phyloP scores from a whole-genome alignment of 2,329 filamentous ascomycete genomes.

The Incumbomyces lentus region DNA sequence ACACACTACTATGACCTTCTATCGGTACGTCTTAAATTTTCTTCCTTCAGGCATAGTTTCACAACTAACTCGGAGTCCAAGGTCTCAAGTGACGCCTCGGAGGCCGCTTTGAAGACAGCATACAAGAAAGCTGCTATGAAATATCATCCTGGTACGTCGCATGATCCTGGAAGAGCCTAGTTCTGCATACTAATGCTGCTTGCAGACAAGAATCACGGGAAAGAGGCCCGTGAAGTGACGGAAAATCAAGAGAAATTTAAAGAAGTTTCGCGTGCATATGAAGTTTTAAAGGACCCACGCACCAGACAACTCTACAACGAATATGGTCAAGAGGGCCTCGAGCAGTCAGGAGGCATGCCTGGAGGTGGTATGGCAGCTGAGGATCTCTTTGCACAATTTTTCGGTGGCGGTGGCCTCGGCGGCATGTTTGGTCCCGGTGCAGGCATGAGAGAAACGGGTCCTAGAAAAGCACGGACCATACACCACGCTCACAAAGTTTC shows the following conservation, averaged over 20 bases:
- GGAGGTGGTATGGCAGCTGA: slow-evolving; percentile 90
- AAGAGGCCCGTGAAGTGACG: slow-evolving; percentile 55
- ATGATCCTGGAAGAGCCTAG: neutral
- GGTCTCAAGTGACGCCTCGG: slow-evolving; percentile 46
- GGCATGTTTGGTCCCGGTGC: slow-evolving; percentile 64
- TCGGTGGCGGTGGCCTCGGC: slow-evolving; percentile 60
- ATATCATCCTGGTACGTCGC: slow-evolving; percentile 73
- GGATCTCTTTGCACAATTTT: slow-evolving; percentile 95
- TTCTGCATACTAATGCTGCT: no score
- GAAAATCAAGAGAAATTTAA: slow-evolving; percentile 83
- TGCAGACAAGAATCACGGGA: slow-evolving; percentile 89
- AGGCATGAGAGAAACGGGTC: slow-evolving; percentile 69
- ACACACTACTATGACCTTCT: slow-evolving; percentile 39
- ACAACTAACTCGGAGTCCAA: slow-evolving; percentile 33
- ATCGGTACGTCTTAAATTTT: slow-evolving; percentile 30
- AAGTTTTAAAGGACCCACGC: slow-evolving; percentile 82
- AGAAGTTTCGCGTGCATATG: slow-evolving; percentile 90
- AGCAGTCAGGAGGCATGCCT: slow-evolving; percentile 66
- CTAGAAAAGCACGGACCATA: slow-evolving; percentile 87
- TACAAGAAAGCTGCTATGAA: slow-evolving; percentile 86
- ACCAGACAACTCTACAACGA: slow-evolving; percentile 92
- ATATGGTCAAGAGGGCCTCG: slow-evolving; percentile 92
- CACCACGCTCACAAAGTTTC: slow-evolving; percentile 98
- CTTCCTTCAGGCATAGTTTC: slow-evolving; percentile 30
- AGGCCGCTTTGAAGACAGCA: slow-evolving; percentile 82